Evolutionary conservation across 305 asterid species (phyloP), one percentile per base, ranked within the genome.

Genomic region (Fraxinus latifolia): DNA sequence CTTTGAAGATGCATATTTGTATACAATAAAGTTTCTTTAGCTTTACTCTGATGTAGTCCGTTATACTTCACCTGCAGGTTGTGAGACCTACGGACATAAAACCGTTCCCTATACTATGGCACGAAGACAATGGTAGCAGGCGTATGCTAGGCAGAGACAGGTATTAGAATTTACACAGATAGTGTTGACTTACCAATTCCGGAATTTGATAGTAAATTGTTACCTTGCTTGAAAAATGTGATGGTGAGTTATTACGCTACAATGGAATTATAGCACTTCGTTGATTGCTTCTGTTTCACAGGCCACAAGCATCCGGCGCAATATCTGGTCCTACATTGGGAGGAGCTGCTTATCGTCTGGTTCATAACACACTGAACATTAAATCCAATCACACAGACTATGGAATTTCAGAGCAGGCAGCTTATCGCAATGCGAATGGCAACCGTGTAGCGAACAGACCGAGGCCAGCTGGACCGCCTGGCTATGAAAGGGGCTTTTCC

Each of bases 331-430:
- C 94, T 60, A 67, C 85, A n/a, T 80, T 96, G 88, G 98, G 98
- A 77, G 97, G 92, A 89, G 98, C 98, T 71, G 99, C 99, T 42
- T 91, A 91, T 82, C 98, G 99, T 50, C 91, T 96, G 86, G 91
- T 96, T 82, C 92, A 91, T 76, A 90, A 91, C 85, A 85, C 94
- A 23, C 86, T 96, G 86, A 94, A 90, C 82, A 82, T 91, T 23
- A 93, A 90, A 85, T 15, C 90, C 19, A 85, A 74, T 71, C 81
- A 81, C 21, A 76, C 67, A 21, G 80, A 78, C 67, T 65, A 74
- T 23, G 82, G 82, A 67, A 65, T 80, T 21, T 77, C 89, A 77
- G 91, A 87, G 29, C 91, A 82, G 36, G 79, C 81, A 27, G 84
- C 80, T 84, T 71, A 88, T 71, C 88, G 74, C 81, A 88, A 84